Conservation (phyloP, 2,329 filamentous ascomycete species). For the Alternaria alternata region DNA sequence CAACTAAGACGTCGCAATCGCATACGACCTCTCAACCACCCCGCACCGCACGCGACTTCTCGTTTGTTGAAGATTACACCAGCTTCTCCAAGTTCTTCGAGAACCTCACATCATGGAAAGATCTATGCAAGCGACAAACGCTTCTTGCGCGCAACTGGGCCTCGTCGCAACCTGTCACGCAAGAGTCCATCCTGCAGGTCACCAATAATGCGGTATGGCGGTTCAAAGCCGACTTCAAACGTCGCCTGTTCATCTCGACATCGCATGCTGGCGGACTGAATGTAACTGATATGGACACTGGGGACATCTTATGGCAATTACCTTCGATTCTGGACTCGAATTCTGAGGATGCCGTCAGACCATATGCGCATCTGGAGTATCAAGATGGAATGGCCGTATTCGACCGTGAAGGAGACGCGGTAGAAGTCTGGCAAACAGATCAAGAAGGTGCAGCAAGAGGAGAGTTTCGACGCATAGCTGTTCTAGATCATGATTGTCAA, state of each 20-base stretch:
- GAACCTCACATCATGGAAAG: slow-evolving; percentile 14
- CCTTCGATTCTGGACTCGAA: slow-evolving; percentile 9
- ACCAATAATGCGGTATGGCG: slow-evolving; percentile 11
- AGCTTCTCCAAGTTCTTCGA: slow-evolving; percentile 16
- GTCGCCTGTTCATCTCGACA: slow-evolving; percentile 16
- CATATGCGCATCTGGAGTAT: slow-evolving; percentile 16
- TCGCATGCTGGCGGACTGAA: slow-evolving; percentile 13
- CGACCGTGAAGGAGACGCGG: slow-evolving; percentile 8
- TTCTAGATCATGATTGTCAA: slow-evolving; percentile 9
- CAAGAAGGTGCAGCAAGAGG: slow-evolving; percentile 7
- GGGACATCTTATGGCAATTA: slow-evolving; percentile 5
- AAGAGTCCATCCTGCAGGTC: slow-evolving; percentile 12
- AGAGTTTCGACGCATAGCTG: slow-evolving; percentile 6
- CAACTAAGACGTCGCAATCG: slow-evolving; percentile 6
- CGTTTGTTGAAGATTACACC: slow-evolving; percentile 5
- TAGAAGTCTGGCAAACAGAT: slow-evolving; percentile 14
- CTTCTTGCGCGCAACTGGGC: slow-evolving; percentile 9
- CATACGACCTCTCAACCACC: background rate
- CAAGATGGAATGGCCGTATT: slow-evolving; percentile 15
- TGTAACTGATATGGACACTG: slow-evolving; percentile 12
- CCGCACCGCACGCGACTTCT: slow-evolving; percentile 5
- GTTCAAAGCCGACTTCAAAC: slow-evolving; percentile 17
- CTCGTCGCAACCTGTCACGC: slow-evolving; percentile 5
- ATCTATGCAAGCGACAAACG: slow-evolving; percentile 8
- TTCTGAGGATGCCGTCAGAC: slow-evolving; percentile 4